Evolutionary conservation across 1,284 basidiomycete species (phyloP), one percentile per base, ranked within the genome.

Genomic region (Anthracocystis setariae): DNA sequence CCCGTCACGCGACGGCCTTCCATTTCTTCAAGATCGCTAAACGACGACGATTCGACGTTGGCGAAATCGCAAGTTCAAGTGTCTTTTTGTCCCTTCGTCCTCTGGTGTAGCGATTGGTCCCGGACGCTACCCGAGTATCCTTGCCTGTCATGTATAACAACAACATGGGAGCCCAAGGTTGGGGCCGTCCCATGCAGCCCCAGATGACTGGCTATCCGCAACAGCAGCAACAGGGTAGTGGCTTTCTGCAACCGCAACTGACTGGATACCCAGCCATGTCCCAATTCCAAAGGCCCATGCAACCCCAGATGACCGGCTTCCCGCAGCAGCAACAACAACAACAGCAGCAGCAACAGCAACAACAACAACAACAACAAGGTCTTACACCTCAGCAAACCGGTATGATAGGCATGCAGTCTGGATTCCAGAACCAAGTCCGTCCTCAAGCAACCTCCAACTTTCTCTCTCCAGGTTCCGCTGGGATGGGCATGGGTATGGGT

Each of bases 121-220:
- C 46, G 21, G 46, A 48, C 50, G 54, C 49, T 45, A 40, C 50
- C 23, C 32, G 20, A 20, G 10, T 9, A 21, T 46, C 15, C 37
- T 44, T 33, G 8, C 18, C 38, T 47, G 53, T 17, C 60, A 79
- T 74, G 71, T 77, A 77, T 52, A 75, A 76, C 63, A 74, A 75
- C 60, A 74, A 72, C 62, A 75, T 73, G 65, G 71, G 76, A 46
- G 69, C 65, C 27, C 69, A 73, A 51, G 65, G 63, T 48, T 79
- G 77, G 77, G 74, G 71, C 47, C 64, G 69, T 27, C 65, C 68
- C 8, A 60, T 55, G 54, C 61, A 72, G 54, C 69, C 75, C 15
- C 75, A 77, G 44, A 75, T 73, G 67, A 75, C 75, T 18, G 73
- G 75, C 9, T 69, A 68, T 25, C 72, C 64, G 38, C 73, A 74